Base-by-base conservation (phyloP, 2,329 filamentous ascomycete genomes). In the Beauveria asiatica region DNA sequence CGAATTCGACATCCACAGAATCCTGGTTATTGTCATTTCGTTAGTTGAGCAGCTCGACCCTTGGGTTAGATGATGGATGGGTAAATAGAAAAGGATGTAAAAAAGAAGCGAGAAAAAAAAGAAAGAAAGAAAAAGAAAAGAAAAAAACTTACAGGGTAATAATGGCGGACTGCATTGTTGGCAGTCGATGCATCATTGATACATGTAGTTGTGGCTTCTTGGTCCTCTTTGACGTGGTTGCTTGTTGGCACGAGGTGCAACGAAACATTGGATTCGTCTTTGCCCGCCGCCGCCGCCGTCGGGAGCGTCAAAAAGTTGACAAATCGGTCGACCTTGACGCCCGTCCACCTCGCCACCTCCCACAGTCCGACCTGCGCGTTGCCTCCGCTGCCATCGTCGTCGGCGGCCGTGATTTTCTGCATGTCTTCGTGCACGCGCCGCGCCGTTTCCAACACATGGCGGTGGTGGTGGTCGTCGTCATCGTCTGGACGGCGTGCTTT, bases 271-370 rank as follows among this genome's bases (percentile, higher is more conserved):
- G 1, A 25, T 16, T 59, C 45, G 8, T 63, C 49, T 11, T 48
- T 16, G 33, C 33, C 21, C 1, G 9, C 21, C 1, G 33, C 21
- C 11, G 23, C 30, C 1, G 9, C 21, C 1, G 33, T 61, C 0
- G 81, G 81, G 5, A 85, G 70, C 56, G 78, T 84, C 19, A 96
- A 72, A 64, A 96, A 94, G 70, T 97, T 97, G 66, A 96, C 84
- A 73, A 90, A 93, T 0, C 82, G 85, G 65, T 89, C 82, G 1
- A 96, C 72, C 58, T 72, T 76, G 2, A 91, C 73, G 0, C 87
- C 88, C 0, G 89, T 93, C 91, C 91, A 96, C 17, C 79, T 72
- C 21, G 78, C 73, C 42, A 96, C 86, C 70, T 96, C 86, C 74
- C 83, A 83, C 1, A 96, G 74, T 1, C 84, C 84, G 0, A 84